Evolutionary conservation across 2,329 filamentous ascomycete species (phyloP).

Genomic region (Phoma sp.): DNA sequence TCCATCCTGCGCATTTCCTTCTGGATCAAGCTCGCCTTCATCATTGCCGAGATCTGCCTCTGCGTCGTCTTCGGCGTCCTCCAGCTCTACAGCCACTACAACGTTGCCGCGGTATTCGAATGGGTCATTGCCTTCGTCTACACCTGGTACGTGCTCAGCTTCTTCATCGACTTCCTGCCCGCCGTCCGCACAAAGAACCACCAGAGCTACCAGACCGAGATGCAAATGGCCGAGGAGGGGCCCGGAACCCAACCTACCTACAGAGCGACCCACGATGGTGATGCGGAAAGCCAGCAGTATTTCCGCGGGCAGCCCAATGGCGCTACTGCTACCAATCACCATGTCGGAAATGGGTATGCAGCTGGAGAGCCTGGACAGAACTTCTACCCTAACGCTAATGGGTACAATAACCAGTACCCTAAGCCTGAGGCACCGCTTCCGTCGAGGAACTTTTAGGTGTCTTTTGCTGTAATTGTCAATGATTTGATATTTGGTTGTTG

Average conservation of each 20-base stretch:
- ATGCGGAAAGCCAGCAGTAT: slow-evolving; percentile 34
- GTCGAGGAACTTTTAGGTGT: slow-evolving; percentile 37
- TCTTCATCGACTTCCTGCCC: slow-evolving; percentile 85
- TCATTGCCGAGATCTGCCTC: slow-evolving; percentile 74
- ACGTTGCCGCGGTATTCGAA: slow-evolving; percentile 79
- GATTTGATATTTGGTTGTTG: background rate
- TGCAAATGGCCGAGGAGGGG: slow-evolving; percentile 39
- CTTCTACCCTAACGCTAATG: slow-evolving; percentile 25
- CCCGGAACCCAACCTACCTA: slow-evolving; percentile 3
- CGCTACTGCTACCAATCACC: slow-evolving; percentile 16
- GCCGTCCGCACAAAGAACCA: slow-evolving; percentile 67
- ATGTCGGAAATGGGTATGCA: slow-evolving; percentile 26
- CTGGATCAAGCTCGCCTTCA: slow-evolving; percentile 85
- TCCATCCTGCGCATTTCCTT: slow-evolving; percentile 78
- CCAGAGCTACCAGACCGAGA: slow-evolving; percentile 44
- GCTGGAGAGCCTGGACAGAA: slow-evolving; percentile 22
- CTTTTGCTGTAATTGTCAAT: slow-evolving; percentile 3
- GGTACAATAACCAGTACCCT: slow-evolving; percentile 25
- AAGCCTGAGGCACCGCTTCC: slow-evolving; percentile 31
- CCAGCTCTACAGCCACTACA: slow-evolving; percentile 57
- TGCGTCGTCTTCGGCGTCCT: slow-evolving; percentile 73
- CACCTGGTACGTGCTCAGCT: slow-evolving; percentile 85
- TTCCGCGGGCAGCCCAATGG: slow-evolving; percentile 28
- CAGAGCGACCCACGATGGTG: slow-evolving; percentile 29
- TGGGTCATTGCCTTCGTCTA: slow-evolving; percentile 82